These are phyloP conservation scores for Sclerotinia borealis DNA, from an alignment of 2,329 filamentous ascomycete species.

Conservation along the genomic window DNA sequence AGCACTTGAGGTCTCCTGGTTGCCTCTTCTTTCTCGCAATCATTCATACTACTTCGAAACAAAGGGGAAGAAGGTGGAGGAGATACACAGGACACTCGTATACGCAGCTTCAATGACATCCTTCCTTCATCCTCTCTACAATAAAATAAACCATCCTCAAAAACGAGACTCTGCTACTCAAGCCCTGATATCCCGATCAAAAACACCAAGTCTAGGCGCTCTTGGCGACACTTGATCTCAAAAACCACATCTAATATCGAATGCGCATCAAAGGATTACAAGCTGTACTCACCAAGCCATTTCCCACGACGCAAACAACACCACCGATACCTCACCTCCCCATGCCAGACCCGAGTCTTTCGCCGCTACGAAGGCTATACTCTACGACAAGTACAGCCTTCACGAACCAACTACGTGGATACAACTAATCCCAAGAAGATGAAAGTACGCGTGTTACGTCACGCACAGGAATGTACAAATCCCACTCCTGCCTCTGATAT, in stretches of 20 bases:
- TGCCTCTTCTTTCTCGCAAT: background rate
- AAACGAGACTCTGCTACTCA: background rate
- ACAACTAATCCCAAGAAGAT: no score
- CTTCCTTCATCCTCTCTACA: no score
- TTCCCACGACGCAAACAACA: background rate
- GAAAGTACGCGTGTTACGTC: no score
- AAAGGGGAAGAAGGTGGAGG: background rate
- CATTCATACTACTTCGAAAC: fast-evolving
- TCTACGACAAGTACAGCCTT: no score
- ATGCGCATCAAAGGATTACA: background rate
- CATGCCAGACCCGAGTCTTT: no score
- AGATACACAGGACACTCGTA: no score
- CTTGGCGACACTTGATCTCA: background rate
- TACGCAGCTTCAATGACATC: background rate
- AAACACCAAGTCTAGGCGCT: background rate
- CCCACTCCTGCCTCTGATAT: no score
- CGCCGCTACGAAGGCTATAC: no score
- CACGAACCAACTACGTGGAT: no score
- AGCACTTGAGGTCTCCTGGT: no score
- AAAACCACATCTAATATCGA: background rate
- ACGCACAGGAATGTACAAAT: no score
- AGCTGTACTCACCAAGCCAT: no score
- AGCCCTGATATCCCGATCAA: background rate
- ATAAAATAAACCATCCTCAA: background rate
- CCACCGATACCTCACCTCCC: background rate